Base-by-base conservation (phyloP, 306 rosid genomes). In the Lablab purpureus region DNA sequence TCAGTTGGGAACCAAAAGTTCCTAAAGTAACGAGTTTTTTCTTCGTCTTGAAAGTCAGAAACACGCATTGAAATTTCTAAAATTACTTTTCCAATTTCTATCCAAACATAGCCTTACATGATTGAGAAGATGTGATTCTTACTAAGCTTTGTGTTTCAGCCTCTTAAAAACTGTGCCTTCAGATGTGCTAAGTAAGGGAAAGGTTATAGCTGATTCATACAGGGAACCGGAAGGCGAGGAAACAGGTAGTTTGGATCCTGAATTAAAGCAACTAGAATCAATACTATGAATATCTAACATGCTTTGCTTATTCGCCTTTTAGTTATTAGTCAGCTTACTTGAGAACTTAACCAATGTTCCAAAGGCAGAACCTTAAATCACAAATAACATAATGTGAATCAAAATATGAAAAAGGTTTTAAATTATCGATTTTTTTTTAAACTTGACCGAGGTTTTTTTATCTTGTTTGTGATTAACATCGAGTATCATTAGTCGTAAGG, bases 151-250 rank as follows among this genome's bases (percentile, higher is more conserved):
- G 58, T 71, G 67, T 88, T 78, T 87, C 90, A 95, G 99, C 81
- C 99, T 90, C 80, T 91, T 95, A 45, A 89, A 86, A 83, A 95
- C 98, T 5, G 99, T 95, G 27, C 94, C 98, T 1, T 79, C 91
- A 10, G 97, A 93, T 69, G 94, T 91, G 85, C 85, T 93, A 12
- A 85, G 82, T 10, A 93, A 93, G 80, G 98, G 94, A 41, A 85
- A 87, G 84, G 84, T 85, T 9, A 78, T 92, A 7, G 99, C 99
- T 1, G 94, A 95, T 78, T 87, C 94, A 23, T 95, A 93, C 81
- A 78, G 88, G 82, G 86, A 66, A 71, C 76, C 80, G 4, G 87
- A 87, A 80, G 88, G 87, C 11, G 87, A 32, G 27, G 90, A 85
- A 74, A 56, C 80, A 19, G 87, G 78, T 70, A 80, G 50, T 71